These are phyloP conservation scores for Mortierella sp. DNA, from an alignment of 371 early-diverging fungal species.

Conservation along the genomic window DNA sequence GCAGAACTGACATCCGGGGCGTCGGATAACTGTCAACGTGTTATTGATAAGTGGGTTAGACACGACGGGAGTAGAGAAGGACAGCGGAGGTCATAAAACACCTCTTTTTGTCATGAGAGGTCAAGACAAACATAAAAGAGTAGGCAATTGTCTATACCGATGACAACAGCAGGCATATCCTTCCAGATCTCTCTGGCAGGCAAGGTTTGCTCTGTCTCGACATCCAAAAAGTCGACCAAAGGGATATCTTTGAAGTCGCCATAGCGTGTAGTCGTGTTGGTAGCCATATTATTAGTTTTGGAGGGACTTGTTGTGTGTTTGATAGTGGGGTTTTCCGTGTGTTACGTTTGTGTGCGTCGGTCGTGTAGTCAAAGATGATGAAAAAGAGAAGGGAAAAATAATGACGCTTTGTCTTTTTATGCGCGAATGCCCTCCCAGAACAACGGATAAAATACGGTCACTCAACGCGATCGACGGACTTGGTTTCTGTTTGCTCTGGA, in stretches of 20 bases:
- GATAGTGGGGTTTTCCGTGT: not conserved
- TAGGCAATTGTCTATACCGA: slow-evolving; percentile 19
- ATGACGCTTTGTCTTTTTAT: too few species aligned
- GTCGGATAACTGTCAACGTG: slow-evolving; percentile 39
- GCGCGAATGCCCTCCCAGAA: too few species aligned
- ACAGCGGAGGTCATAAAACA: too few species aligned
- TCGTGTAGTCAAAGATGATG: not conserved
- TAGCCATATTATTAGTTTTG: too few species aligned
- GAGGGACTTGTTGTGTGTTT: not conserved
- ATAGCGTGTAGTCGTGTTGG: slow-evolving; percentile 17
- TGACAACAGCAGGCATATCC: slow-evolving; percentile 34
- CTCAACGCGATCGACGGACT: too few species aligned
- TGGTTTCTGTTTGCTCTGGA: too few species aligned
- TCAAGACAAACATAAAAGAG: not conserved
- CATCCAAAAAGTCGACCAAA: slow-evolving; percentile 36
- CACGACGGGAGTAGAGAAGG: not conserved
- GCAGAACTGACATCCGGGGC: slow-evolving; percentile 63
- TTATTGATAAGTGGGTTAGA: not conserved
- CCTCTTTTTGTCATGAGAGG: too few species aligned
- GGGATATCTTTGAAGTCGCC: slow-evolving; percentile 29
- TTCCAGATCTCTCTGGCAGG: slow-evolving; percentile 39
- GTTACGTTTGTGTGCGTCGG: too few species aligned
- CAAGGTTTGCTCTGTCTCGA: slow-evolving; percentile 13
- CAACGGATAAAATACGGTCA: too few species aligned
- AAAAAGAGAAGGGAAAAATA: not conserved